Base-by-base conservation (phyloP, 2,329 filamentous ascomycete species). In the Fusarium sp. region DNA sequence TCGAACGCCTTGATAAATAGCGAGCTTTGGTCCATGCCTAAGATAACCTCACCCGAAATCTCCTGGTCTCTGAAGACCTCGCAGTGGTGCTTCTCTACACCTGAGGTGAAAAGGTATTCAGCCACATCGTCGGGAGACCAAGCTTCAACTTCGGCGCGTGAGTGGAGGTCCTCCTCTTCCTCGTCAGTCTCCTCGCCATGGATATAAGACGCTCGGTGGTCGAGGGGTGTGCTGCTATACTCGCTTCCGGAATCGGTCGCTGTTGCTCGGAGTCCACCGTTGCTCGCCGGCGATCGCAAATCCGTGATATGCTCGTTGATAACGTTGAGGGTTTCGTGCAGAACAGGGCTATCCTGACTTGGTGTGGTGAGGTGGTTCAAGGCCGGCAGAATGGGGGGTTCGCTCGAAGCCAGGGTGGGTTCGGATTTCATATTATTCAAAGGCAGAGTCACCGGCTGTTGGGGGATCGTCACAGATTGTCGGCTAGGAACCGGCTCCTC, bases 281-380 rank as follows among this genome's bases (percentile, higher is more conserved):
- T 85, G 65, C 80, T 83, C 5, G 83, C 81, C 6, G 86, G 81
- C 16, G 85, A 86, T 66, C 86, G 83, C 69, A 98, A 87, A 77
- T 97, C 92, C 42, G 93, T 97, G 73, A 98, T 97, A 77, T 97
- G 95, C 80, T 98, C 95, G 78, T 98, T 91, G 74, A 98, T 98
- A 63, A 98, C 95, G 75, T 93, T 97, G 56, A 98, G 82, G 0
- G 95, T 97, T 78, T 98, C 94, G 77, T 94, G 93, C 83, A 98
- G 91, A 54, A 97, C 94, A 10, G 92, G 91, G 76, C 81, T 86
- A 56, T 87, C 82, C 72, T 89, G 83, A 65, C 82, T 82, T 51
- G 74, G 69, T 61, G 82, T 80, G 61, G 78, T 79, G 53, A 87
- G 77, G 50, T 81, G 79, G 55, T 76, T 74, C 13, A 80, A 63